Evolutionary conservation across 768 basidiomycete species (phyloP).

Genomic region (Crucibulum laeve): DNA sequence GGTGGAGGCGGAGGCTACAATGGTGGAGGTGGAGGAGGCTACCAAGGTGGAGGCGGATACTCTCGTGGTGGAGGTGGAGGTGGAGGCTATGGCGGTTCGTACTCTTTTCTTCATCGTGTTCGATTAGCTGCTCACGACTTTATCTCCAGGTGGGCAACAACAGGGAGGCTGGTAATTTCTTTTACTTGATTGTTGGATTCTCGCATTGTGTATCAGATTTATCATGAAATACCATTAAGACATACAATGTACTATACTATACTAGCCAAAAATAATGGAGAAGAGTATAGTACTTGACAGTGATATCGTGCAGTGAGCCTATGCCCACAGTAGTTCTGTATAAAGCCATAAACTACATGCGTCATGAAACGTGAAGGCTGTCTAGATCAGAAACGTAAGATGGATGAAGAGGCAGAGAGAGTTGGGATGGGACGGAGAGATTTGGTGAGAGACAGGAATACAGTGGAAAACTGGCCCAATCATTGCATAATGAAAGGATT

Average conservation of each 20-base stretch:
- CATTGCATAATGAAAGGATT: too few species aligned
- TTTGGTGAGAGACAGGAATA: not conserved
- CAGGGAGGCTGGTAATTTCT: too few species aligned
- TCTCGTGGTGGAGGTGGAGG: conserved; percentile 9
- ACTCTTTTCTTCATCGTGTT: conserved; percentile 11
- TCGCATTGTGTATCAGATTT: too few species aligned
- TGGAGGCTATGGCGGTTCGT: conserved; percentile 10
- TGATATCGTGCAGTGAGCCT: conserved; percentile 9
- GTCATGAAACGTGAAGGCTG: conserved; percentile 2
- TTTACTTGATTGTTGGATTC: too few species aligned
- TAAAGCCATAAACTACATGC: conserved; percentile 7
- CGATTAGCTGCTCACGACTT: too few species aligned
- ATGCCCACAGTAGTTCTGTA: conserved; percentile 8
- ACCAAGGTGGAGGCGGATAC: conserved; percentile 8
- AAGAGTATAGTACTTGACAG: conserved; percentile 11
- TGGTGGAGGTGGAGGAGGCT: conserved; percentile 10
- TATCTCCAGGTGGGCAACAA: too few species aligned
- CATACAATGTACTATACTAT: too few species aligned
- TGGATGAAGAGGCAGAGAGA: conserved; percentile 3
- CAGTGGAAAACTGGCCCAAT: not conserved
- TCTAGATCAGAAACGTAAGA: not conserved
- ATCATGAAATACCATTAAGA: too few species aligned
- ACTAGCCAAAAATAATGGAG: not conserved
- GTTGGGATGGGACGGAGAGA: conserved; percentile 3
- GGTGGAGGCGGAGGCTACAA: conserved; percentile 20